These are phyloP conservation scores for Daldinia decipiens DNA, from an alignment of 495 filamentous ascomycete species.

Conservation along the genomic window DNA sequence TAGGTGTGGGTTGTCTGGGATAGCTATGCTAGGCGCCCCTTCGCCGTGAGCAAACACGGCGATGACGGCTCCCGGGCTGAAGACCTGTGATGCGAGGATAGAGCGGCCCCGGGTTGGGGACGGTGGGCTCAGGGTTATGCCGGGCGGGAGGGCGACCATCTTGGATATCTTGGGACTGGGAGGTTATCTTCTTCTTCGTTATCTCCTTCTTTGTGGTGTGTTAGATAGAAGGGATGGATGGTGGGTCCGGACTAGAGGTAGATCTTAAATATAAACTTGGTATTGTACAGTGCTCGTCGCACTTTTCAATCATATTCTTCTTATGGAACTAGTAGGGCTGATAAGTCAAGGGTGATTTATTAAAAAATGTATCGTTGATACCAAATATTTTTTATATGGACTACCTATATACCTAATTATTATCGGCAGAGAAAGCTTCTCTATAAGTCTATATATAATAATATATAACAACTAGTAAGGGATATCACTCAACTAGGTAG, in stretches of 20 bases:
- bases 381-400: no score
- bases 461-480: no score
- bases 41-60: slow-evolving; percentile 45
- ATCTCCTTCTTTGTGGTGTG: not conserved
- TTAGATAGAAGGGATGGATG: not conserved
- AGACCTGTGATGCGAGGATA: slow-evolving; percentile 48
- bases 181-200: not conserved
- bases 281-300: not conserved
- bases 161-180: not conserved
- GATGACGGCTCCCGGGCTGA: slow-evolving; percentile 55
- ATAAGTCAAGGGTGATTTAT: not conserved
- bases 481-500: not conserved
- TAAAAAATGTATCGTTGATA: no score
- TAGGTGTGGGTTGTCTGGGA: slow-evolving; percentile 54
- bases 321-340: not conserved
- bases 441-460: no score
- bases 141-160: slow-evolving; percentile 32
- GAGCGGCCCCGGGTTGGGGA: slow-evolving; percentile 47
- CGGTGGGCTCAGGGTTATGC: slow-evolving; percentile 24
- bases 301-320: not conserved
- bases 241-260: not conserved
- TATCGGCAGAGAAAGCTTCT: no score
- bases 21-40: slow-evolving; percentile 51
- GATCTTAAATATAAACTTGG: not conserved
- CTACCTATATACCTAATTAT: no score